Conservation (phyloP, 441 rosid genomes). For the Hura crepitans region DNA sequence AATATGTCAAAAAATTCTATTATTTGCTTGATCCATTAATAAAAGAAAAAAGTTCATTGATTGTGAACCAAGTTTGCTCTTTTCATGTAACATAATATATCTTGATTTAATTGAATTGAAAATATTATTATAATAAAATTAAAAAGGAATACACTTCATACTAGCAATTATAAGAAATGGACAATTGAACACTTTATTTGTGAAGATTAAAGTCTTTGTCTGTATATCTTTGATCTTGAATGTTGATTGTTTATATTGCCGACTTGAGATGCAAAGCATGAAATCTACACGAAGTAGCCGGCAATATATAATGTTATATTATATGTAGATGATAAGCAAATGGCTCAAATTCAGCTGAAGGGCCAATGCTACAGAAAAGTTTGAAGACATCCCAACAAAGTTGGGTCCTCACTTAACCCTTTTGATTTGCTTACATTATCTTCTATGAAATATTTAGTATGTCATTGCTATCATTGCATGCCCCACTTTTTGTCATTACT, state of each 20-base stretch:
- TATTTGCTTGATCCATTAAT: too few species aligned
- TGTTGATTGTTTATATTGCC: slow-evolving; percentile 12
- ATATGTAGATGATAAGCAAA: neutral
- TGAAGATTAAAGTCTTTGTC: neutral
- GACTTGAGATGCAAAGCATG: neutral
- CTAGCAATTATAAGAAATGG: too few species aligned
- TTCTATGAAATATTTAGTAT: neutral
- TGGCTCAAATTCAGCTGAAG: slow-evolving; percentile 13
- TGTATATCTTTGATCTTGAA: neutral
- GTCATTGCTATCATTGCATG: slow-evolving; percentile 10
- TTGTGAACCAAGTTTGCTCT: too few species aligned
- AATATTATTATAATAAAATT: too few species aligned
- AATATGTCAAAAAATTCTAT: too few species aligned
- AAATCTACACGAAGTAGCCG: too few species aligned
- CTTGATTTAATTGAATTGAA: too few species aligned
- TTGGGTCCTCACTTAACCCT: neutral
- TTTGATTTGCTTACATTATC: slow-evolving; percentile 6
- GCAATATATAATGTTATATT: neutral
- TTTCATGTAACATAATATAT: too few species aligned
- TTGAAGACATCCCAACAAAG: slow-evolving; percentile 13
- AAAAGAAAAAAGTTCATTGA: too few species aligned
- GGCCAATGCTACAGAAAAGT: slow-evolving; percentile 1
- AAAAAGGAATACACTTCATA: too few species aligned
- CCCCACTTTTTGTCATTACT: slow-evolving; percentile 11
- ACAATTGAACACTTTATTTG: slow-evolving; percentile 5